These are phyloP conservation scores for Musa beccarii DNA, from an alignment of 176 grass and related monocot species.

Conservation along the genomic window DNA sequence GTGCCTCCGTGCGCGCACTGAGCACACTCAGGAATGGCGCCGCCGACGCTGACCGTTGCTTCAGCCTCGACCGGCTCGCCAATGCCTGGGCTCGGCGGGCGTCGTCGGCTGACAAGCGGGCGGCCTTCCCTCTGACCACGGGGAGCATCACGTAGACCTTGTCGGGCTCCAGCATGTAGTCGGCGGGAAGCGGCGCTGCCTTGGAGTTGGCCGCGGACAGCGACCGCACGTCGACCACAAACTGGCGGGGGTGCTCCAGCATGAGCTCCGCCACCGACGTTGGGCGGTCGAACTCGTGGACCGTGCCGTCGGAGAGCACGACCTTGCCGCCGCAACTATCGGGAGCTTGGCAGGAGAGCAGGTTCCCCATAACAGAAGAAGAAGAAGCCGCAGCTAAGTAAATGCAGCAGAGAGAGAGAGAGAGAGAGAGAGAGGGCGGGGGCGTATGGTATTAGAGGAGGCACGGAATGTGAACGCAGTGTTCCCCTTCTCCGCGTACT, in stretches of 20 bases:
- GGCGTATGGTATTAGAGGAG: no score
- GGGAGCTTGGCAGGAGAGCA: conserved; percentile 28
- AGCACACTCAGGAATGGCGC: neutral
- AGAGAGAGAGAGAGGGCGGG: no score
- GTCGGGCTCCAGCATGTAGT: conserved; percentile 49
- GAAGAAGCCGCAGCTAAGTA: no score
- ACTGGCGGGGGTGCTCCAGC: conserved; percentile 83
- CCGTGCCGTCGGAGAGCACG: conserved; percentile 71
- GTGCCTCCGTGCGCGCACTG: neutral
- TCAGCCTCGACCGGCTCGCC: neutral
- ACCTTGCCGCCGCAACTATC: conserved; percentile 34
- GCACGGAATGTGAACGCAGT: no score
- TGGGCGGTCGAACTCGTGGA: conserved; percentile 48
- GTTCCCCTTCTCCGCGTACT: no score
- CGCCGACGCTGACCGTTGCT: neutral
- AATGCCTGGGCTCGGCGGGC: conserved; percentile 47
- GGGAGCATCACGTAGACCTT: conserved; percentile 76
- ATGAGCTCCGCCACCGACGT: conserved; percentile 85
- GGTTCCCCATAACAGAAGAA: conserved; percentile 52
- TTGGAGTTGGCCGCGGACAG: conserved; percentile 23
- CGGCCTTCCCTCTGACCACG: conserved; percentile 45
- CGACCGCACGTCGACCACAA: conserved; percentile 61
- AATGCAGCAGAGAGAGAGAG: no score
- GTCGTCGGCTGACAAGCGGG: conserved; percentile 42
- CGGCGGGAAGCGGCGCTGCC: conserved; percentile 62